Base-by-base conservation (phyloP, 768 basidiomycete species). In the Dacryopinax primogenitus region DNA sequence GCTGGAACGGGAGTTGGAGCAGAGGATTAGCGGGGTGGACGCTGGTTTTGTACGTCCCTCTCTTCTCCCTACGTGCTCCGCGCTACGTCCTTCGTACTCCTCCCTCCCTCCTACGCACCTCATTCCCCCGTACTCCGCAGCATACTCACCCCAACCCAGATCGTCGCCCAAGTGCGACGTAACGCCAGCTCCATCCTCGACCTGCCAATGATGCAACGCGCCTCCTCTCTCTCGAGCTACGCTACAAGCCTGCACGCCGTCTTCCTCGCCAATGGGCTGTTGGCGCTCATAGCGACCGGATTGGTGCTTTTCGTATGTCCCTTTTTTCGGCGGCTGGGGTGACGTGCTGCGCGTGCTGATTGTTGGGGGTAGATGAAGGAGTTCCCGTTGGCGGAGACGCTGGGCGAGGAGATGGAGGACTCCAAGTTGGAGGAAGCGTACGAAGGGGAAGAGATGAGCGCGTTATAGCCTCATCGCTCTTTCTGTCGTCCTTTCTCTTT, bases 401-500 rank as follows among this genome's bases (percentile, higher is more conserved):
- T 28, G 4, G 18, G 3, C 26, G 51, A 58, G 3, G 51, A 58
- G 13, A 30, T 3, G 26, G 51, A 58, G 12, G 32, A 58, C 18
- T 23, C 23, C 30, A 58, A 58, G 51, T 13, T 58, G 11, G 51
- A 58, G 21, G 51, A 58, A 21, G 51, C 51, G 26, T 58, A 58
- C 51, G 51, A 58, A 18, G 51, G 26, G 13, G 51, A 23, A 11
- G 51, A 58, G 51, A 58, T 58, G 51, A 58, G 51, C 51, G 51
- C 51, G 11, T 30, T 58, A 58, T 58, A 58, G 32, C 51, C 26
- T 30, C 26, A 28, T 18, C 26, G 51, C 3, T 6, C 26, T 21
- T 44, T 3, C 3, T 44, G 7, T 44, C 36, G 41, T 44, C 41
- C 7, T 44, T n/a, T n/a, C 4, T 18, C 41, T 4, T 6, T 23